A percentile compares a stretch with the other conserved stretches of the same genome.
Conservation (phyloP, 257 asterid genomes). For the Perilla frutescens region DNA sequence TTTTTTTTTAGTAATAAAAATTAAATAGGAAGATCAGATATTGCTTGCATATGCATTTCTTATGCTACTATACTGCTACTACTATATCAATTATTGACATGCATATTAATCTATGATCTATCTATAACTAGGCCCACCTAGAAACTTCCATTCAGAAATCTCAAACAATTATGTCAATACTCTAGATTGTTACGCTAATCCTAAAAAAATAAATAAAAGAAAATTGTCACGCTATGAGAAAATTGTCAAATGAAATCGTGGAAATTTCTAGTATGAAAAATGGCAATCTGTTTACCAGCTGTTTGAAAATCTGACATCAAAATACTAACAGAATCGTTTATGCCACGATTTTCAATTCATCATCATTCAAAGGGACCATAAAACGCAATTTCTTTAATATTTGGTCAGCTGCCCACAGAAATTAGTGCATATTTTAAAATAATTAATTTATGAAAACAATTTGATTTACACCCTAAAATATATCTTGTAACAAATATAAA, state of each 20-base stretch:
- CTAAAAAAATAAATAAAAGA: too few species aligned
- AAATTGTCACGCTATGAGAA: neutral
- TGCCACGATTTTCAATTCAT: neutral
- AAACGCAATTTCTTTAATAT: neutral
- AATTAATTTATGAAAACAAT: neutral
- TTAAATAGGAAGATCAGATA: too few species aligned
- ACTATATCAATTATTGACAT: too few species aligned
- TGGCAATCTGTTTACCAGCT: neutral
- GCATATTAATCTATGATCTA: too few species aligned
- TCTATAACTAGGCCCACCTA: too few species aligned
- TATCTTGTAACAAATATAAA: too few species aligned
- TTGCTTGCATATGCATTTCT: too few species aligned
- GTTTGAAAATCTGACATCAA: neutral
- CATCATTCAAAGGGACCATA: constrained; percentile 3
- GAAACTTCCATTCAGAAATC: neutral
- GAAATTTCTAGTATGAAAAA: neutral
- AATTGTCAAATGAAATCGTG: too few species aligned
- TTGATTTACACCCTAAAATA: neutral
- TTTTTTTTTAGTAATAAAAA: too few species aligned
- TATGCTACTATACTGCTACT: too few species aligned
- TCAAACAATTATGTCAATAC: neutral
- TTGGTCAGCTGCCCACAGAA: neutral
- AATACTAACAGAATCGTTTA: neutral
- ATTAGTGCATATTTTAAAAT: neutral
- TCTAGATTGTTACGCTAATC: too few species aligned